Base-by-base conservation (phyloP, 2,329 filamentous ascomycete genomes). In the Clonostachys solani region DNA sequence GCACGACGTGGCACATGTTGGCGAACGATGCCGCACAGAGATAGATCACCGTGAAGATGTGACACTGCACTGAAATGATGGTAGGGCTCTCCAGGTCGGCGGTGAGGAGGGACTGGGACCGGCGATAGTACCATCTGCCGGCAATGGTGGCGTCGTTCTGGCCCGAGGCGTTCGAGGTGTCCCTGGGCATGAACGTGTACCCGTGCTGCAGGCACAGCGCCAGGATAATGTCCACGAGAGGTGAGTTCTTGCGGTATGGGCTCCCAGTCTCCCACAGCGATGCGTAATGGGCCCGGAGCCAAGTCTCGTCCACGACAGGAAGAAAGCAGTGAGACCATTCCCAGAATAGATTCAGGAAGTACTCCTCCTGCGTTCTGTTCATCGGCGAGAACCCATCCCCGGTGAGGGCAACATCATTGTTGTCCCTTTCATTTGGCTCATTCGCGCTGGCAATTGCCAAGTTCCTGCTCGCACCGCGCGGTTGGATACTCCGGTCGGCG, bases 131-230 rank as follows among this genome's bases (percentile, higher is more conserved):
- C 58, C 65, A 68, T 9, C 69, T 62, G 12, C 73, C 73, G 1
- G 72, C 69, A 37, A 72, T 65, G 6, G 60, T 69, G 2, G 68
- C 58, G 48, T 74, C 72, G 34, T 65, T 49, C 2, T 37, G 33
- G 12, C 44, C 42, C 4, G 47, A 45, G 17, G 41, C 19, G 3
- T 46, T 42, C 5, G 43, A 13, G 18, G 41, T 42, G 16, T 45
- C 45, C 5, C 57, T 54, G 45, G 63, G 54, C 45, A 58, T 50
- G 42, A 59, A 53, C 10, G 56, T 49, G 7, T 59, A 58, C 41
- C 68, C 67, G 37, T 72, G 70, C 55, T 79, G 75, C 63, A 80
- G 72, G 50, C 71, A 74, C 10, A 79, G 47, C 0, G 76, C 76
- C 15, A 80, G 56, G 34, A 78, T 59, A 19, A 79, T 77, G 48